Evolutionary conservation across 768 basidiomycete species (phyloP).

Genomic region (Leccinum incarnatum): DNA sequence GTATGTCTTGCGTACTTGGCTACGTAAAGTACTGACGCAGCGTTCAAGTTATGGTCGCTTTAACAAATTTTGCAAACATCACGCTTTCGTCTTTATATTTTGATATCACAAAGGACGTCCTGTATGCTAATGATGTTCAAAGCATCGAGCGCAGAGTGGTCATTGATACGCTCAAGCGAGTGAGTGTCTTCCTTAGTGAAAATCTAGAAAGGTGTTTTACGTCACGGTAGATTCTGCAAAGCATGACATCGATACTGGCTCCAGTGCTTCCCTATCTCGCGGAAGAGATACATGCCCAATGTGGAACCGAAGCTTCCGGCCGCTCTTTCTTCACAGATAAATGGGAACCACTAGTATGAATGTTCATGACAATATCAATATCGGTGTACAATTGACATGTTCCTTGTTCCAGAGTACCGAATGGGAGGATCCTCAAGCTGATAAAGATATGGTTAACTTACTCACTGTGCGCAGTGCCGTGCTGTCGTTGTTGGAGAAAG

Average conservation of each 20-base stretch:
- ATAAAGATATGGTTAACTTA: constrained; percentile 61
- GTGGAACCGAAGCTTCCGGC: constrained; percentile 13
- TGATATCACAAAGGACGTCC: constrained; percentile 83
- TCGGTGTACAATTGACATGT: neutral
- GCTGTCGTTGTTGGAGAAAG: constrained; percentile 69
- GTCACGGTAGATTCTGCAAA: constrained; percentile 53
- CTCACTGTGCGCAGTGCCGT: constrained; percentile 60
- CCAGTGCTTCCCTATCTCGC: constrained; percentile 90
- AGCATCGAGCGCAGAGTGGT: constrained; percentile 59
- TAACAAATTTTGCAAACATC: constrained; percentile 77
- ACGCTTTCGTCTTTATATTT: constrained; percentile 91
- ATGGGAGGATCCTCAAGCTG: constrained; percentile 61
- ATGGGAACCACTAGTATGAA: constrained; percentile 70
- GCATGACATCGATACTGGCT: constrained; percentile 68
- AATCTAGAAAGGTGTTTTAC: neutral
- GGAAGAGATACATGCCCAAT: constrained; percentile 69
- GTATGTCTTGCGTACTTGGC: constrained; percentile 36
- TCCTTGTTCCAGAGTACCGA: constrained; percentile 41
- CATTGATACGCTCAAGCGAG: constrained; percentile 70
- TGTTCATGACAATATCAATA: neutral
- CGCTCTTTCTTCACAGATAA: constrained; percentile 65
- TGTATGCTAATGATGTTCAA: constrained; percentile 67
- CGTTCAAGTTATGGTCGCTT: constrained; percentile 59
- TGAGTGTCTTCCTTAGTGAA: constrained; percentile 27
- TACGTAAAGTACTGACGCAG: constrained; percentile 1